phyloP scores from a whole-genome alignment of 2,329 filamentous ascomycete species.

The Didymella lethalis region DNA sequence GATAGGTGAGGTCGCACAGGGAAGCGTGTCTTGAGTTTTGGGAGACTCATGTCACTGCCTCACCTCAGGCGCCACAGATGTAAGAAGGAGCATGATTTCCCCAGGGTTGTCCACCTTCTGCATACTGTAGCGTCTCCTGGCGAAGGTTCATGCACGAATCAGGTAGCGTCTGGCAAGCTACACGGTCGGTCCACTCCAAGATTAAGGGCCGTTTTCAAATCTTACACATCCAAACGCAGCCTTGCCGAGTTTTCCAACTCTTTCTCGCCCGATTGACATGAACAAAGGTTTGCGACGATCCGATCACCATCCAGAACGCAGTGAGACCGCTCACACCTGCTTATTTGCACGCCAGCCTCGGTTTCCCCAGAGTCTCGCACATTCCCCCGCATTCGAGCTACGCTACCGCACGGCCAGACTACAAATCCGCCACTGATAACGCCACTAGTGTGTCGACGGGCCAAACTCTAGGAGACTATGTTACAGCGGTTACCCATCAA shows the following conservation, averaged over 20 bases:
- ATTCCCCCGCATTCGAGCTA: constrained; percentile 15
- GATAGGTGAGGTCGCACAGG: constrained; percentile 3
- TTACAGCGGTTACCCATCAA: constrained; percentile 3
- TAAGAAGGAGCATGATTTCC: neutral
- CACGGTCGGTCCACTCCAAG: constrained; percentile 10
- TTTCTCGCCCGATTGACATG: constrained; percentile 3
- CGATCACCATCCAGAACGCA: neutral
- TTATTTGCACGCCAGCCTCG: constrained; percentile 13
- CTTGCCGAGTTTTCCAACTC: constrained; percentile 3
- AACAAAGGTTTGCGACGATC: constrained; percentile 7
- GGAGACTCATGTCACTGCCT: neutral
- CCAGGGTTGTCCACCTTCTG: neutral
- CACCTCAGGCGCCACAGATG: neutral
- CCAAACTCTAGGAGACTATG: constrained; percentile 5
- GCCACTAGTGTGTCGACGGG: constrained; percentile 8
- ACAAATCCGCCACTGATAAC: constrained; percentile 3
- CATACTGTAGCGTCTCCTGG: neutral
- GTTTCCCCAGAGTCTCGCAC: constrained; percentile 11
- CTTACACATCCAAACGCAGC: constrained; percentile 11
- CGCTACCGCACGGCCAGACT: constrained; percentile 18
- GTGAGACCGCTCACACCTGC: neutral
- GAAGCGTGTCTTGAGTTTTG: neutral
- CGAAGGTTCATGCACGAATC: constrained; percentile 11
- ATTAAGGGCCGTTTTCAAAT: constrained; percentile 3
- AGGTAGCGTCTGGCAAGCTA: constrained; percentile 15